Evolutionary conservation across 495 filamentous ascomycete species (phyloP).

Genomic region (Annulohypoxylon maeteangense): DNA sequence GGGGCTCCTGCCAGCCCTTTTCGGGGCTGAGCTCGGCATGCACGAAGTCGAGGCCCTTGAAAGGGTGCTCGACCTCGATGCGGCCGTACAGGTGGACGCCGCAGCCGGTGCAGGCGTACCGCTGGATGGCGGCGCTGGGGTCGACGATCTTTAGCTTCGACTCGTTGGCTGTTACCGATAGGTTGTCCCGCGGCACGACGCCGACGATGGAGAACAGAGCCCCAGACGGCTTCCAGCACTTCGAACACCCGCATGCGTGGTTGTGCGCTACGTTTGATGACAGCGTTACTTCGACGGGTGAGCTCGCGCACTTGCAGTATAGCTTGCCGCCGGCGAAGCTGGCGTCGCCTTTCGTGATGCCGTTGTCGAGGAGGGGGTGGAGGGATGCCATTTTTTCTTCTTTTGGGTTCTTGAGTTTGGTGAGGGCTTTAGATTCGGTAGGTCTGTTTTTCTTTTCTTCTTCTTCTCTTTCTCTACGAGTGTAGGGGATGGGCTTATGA

Average conservation of each 20-base stretch:
- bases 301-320: slow-evolving; percentile 61
- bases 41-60: slow-evolving; percentile 71
- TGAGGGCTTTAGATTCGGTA: background rate
- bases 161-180: slow-evolving; percentile 62
- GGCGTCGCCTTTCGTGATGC: slow-evolving; percentile 56
- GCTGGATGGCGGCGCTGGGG: slow-evolving; percentile 62
- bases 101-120: slow-evolving; percentile 66
- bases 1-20: slow-evolving; percentile 70
- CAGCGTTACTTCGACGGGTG: slow-evolving; percentile 64
- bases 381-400: slow-evolving; percentile 55
- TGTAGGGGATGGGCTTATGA: background rate
- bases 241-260: slow-evolving; percentile 73
- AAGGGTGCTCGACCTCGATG: slow-evolving; percentile 69
- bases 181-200: slow-evolving; percentile 59
- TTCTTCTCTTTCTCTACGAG: background rate
- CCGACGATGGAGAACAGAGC: slow-evolving; percentile 69
- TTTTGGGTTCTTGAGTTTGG: background rate
- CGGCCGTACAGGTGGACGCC: slow-evolving; percentile 68
- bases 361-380: slow-evolving; percentile 69
- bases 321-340: slow-evolving; percentile 65
- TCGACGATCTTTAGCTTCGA: slow-evolving; percentile 66
- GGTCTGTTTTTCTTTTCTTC: background rate
- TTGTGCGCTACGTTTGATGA: slow-evolving; percentile 67
- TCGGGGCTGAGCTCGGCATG: slow-evolving; percentile 66
- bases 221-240: slow-evolving; percentile 70